Percentiles rank a stretch among this genome's conserved stretches.
Conservation (phyloP, 345 rosid species). For the Mangifera indica region DNA sequence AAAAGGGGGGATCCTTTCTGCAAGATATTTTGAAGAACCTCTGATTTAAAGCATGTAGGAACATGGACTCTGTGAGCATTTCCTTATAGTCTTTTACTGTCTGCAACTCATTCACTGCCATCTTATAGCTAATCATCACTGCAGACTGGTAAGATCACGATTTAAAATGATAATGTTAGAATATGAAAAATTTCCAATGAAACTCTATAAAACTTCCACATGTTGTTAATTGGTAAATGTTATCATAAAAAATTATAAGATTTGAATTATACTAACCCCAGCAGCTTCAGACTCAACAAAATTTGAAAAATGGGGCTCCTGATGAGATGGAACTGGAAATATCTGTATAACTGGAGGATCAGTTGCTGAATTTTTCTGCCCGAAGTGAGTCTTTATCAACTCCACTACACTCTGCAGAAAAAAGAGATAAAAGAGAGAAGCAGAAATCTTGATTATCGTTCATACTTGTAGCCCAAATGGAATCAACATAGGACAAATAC, state of each 20-base stretch:
- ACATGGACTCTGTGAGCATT: conserved; percentile 82
- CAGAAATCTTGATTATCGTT: conserved; percentile 5
- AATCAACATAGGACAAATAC: conserved; percentile 23
- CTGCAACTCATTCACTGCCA: conserved; percentile 61
- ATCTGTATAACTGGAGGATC: conserved; percentile 50
- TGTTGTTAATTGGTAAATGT: not conserved
- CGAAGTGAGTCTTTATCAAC: conserved; percentile 73
- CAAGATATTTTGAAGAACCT: conserved; percentile 85
- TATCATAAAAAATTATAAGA: conserved; percentile 15
- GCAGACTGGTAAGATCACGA: conserved; percentile 61
- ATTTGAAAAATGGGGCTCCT: conserved; percentile 74
- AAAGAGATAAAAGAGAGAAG: conserved; percentile 16
- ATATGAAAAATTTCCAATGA: not conserved
- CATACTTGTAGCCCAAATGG: conserved; percentile 1
- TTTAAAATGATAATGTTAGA: conserved; percentile 20
- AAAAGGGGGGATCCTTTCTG: conserved; percentile 74
- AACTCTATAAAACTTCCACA: not conserved
- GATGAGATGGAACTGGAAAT: conserved; percentile 73
- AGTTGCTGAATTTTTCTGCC: conserved; percentile 45
- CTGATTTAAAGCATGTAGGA: conserved; percentile 74
- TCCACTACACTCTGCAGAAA: conserved; percentile 69
- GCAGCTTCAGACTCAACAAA: conserved; percentile 89
- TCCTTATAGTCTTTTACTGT: conserved; percentile 76
- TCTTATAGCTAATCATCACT: conserved; percentile 85
- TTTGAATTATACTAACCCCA: conserved; percentile 62